Percentiles rank a stretch among this genome's conserved stretches.
These are phyloP conservation scores for Metschnikowia henanensis DNA, from an alignment of 805 yeast species.

Conservation along the genomic window DNA sequence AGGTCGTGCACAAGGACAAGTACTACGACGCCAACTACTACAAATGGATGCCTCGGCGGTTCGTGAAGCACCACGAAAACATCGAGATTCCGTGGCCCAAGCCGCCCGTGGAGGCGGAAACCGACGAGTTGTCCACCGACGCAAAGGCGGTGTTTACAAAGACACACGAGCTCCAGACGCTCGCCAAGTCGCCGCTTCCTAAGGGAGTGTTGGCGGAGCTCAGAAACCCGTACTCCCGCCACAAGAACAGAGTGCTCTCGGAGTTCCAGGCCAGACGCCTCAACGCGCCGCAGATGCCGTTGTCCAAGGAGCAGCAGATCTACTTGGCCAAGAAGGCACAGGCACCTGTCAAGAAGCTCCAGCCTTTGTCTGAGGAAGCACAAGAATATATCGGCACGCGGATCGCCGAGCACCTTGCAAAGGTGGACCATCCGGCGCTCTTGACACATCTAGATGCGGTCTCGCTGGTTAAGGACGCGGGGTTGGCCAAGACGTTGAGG, in stretches of 20 bases:
- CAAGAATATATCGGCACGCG: conserved; percentile 54
- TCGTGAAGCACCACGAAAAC: conserved; percentile 66
- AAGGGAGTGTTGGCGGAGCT: conserved; percentile 60
- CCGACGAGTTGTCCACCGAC: conserved; percentile 57
- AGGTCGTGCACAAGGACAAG: conserved; percentile 61
- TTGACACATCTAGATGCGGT: conserved; percentile 41
- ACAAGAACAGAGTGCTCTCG: conserved; percentile 54
- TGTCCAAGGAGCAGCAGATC: conserved; percentile 60
- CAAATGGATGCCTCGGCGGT: conserved; percentile 73
- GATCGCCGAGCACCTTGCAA: conserved; percentile 41
- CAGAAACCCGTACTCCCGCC: conserved; percentile 75
- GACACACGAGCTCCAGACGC: conserved; percentile 69
- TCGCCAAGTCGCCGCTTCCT: conserved; percentile 71
- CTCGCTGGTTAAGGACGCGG: conserved; percentile 28
- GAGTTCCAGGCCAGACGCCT: conserved; percentile 61
- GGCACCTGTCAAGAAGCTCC: conserved; percentile 35
- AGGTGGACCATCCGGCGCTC: conserved; percentile 35
- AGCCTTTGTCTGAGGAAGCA: conserved; percentile 50
- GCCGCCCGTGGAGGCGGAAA: conserved; percentile 53
- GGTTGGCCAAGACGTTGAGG: conserved; percentile 29
- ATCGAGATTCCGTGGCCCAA: conserved; percentile 89
- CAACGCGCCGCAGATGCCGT: conserved; percentile 77
- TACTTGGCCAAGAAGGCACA: conserved; percentile 52
- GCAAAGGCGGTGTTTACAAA: conserved; percentile 62
- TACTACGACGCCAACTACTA: conserved; percentile 76